These are phyloP conservation scores for Cystobasidium tubakii DNA, from an alignment of 768 basidiomycete genomes.

Conservation along the genomic window DNA sequence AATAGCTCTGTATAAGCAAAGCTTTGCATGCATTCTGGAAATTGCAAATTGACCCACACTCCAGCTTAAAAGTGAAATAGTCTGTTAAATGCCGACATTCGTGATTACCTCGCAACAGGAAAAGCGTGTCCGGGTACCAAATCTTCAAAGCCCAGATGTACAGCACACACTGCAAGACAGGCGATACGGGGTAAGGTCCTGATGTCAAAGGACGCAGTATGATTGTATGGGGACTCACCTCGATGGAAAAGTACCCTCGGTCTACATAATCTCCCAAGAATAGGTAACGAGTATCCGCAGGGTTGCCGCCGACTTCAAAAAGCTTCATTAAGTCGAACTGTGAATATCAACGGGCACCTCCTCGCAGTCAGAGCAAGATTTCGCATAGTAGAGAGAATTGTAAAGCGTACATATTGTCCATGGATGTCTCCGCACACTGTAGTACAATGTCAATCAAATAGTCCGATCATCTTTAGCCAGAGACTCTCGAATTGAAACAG, in stretches of 20 bases:
- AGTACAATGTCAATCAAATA: neutral
- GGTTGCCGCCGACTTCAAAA: constrained; percentile 87
- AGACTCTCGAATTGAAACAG: neutral
- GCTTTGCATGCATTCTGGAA: neutral
- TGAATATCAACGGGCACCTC: neutral
- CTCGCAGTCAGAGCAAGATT: neutral
- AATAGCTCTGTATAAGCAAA: neutral
- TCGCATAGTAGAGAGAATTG: neutral
- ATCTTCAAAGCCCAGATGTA: constrained; percentile 98
- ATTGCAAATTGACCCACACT: constrained; percentile 61
- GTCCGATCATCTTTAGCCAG: neutral
- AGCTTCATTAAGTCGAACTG: constrained; percentile 93
- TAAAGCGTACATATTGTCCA: constrained; percentile 78
- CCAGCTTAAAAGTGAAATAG: constrained; percentile 97
- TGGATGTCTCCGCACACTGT: constrained; percentile 95
- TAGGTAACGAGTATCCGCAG: constrained; percentile 85
- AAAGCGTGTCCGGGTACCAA: constrained; percentile 96
- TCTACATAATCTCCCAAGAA: constrained; percentile 92
- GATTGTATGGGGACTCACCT: no score
- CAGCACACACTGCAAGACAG: constrained; percentile 68
- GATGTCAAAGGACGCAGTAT: no score
- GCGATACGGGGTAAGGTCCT: no score
- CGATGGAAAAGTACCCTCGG: constrained; percentile 87
- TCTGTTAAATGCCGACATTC: constrained; percentile 98
- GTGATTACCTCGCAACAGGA: constrained; percentile 94